phyloP scores from a whole-genome alignment of 108 stramenopile species.

The Nitzschia sp. region DNA sequence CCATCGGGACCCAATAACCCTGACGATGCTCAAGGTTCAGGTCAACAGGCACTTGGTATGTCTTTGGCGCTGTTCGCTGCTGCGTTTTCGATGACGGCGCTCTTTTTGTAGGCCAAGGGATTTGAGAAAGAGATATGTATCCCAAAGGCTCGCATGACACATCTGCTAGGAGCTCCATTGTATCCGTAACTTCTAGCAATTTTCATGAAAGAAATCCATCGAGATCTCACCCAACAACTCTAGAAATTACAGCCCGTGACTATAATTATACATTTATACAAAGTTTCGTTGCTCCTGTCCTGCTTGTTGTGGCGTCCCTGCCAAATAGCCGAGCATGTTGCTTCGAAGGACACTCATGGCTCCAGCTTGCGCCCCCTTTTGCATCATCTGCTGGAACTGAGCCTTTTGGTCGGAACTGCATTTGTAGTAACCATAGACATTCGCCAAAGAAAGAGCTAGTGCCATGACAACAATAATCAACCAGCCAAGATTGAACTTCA shows the following conservation, averaged over 20 bases:
- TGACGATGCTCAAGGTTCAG: not conserved
- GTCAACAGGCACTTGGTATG: not conserved
- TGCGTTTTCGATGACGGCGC: not conserved
- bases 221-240: too few relatives aligned
- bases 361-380: slow-evolving; percentile 65
- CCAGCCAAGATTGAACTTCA: slow-evolving; percentile 86
- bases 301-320: slow-evolving; percentile 19
- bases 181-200: too few relatives aligned
- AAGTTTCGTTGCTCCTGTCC: slow-evolving; percentile 8
- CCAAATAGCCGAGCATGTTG: slow-evolving; percentile 31
- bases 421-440: slow-evolving; percentile 96
- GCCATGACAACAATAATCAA: slow-evolving; percentile 86
- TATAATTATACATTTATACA: not conserved
- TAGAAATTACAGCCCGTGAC: too few relatives aligned
- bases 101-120: not conserved
- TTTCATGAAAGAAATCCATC: too few relatives aligned
- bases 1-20: not conserved
- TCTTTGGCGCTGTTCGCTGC: not conserved
- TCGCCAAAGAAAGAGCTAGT: slow-evolving; percentile 76
- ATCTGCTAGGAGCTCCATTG: too few relatives aligned
- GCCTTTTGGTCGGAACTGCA: slow-evolving; percentile 90
- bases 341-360: slow-evolving; percentile 43
- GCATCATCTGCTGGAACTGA: slow-evolving; percentile 72
- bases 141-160: too few relatives aligned
- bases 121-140: not conserved